A percentile compares a stretch with the other conserved stretches of the same genome.
phyloP scores from a whole-genome alignment of 2,329 filamentous ascomycete genomes.

The Colletotrichum musicola region DNA sequence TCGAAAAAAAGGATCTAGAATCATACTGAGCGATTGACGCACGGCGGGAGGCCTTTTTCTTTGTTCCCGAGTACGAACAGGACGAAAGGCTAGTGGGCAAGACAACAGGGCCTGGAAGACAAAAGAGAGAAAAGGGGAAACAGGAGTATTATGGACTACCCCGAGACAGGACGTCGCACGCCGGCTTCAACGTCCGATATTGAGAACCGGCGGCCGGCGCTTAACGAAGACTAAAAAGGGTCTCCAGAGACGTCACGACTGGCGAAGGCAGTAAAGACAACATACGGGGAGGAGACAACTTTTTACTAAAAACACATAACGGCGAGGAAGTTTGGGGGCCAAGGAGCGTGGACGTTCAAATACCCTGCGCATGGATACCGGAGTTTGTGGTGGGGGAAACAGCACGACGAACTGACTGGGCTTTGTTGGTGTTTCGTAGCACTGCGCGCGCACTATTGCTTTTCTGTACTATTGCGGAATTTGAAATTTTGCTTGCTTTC shows the following conservation, averaged over 20 bases:
- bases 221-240: too few species aligned
- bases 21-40: too few species aligned
- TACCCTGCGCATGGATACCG: constrained; percentile 36
- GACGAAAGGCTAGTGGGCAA: too few species aligned
- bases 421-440: neutral
- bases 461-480: neutral
- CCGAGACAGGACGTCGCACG: too few species aligned
- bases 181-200: too few species aligned
- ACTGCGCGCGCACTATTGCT: constrained; percentile 3
- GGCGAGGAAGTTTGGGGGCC: constrained; percentile 6
- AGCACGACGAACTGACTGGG: constrained; percentile 12
- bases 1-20: neutral
- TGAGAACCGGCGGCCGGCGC: too few species aligned
- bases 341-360: constrained; percentile 31
- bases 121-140: too few species aligned
- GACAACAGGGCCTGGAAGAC: too few species aligned
- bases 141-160: too few species aligned
- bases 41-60: too few species aligned
- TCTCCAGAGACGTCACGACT: too few species aligned
- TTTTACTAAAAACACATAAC: constrained; percentile 7
- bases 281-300: constrained; percentile 2
- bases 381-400: constrained; percentile 7
- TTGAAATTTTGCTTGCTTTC: constrained; percentile 15
- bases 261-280: neutral
- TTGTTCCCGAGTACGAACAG: too few species aligned